A percentile compares a stretch with the other conserved stretches of the same genome.
Conservation (phyloP, 176 grass and related monocot genomes). For the Phoenix dactylifera region DNA sequence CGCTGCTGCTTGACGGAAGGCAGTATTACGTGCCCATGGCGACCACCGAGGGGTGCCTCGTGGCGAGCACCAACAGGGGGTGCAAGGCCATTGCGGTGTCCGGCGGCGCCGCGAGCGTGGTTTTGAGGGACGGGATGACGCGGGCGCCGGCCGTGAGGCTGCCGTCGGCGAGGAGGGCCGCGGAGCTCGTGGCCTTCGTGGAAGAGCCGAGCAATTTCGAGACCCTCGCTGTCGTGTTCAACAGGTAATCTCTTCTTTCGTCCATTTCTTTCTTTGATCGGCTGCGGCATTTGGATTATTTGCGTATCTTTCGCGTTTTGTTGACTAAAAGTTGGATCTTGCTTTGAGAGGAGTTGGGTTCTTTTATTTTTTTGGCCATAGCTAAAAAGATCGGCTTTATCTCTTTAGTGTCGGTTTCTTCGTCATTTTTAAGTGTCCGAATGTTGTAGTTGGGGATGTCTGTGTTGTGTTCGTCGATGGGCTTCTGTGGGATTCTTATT, state of each 20-base stretch:
- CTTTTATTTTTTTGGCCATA: too few species aligned
- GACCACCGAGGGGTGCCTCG: constrained; percentile 75
- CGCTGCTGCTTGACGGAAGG: constrained; percentile 49
- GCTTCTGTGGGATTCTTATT: too few species aligned
- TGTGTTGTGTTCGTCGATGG: too few species aligned
- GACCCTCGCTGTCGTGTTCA: constrained; percentile 45
- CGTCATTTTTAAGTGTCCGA: too few species aligned
- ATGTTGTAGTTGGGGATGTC: too few species aligned
- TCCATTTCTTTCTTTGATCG: constrained; percentile 1
- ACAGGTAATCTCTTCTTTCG: constrained; percentile 24
- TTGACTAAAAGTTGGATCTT: too few species aligned
- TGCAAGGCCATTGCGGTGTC: constrained; percentile 71
- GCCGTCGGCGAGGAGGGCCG: constrained; percentile 37
- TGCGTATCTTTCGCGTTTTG: too few species aligned
- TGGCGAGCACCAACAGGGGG: constrained; percentile 69
- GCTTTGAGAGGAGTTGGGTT: too few species aligned
- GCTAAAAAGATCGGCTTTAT: too few species aligned
- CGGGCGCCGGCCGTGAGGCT: constrained; percentile 47
- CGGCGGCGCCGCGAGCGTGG: constrained; percentile 46
- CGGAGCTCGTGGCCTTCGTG: constrained; percentile 51
- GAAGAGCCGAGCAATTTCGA: constrained; percentile 45
- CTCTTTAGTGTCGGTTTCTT: too few species aligned
- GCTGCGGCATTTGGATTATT: too few species aligned
- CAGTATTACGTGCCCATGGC: constrained; percentile 59
- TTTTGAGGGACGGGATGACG: constrained; percentile 59